Base-by-base conservation (phyloP, 225 moss, liverwort and hornwort genomes). In the Climacium dendroides region DNA sequence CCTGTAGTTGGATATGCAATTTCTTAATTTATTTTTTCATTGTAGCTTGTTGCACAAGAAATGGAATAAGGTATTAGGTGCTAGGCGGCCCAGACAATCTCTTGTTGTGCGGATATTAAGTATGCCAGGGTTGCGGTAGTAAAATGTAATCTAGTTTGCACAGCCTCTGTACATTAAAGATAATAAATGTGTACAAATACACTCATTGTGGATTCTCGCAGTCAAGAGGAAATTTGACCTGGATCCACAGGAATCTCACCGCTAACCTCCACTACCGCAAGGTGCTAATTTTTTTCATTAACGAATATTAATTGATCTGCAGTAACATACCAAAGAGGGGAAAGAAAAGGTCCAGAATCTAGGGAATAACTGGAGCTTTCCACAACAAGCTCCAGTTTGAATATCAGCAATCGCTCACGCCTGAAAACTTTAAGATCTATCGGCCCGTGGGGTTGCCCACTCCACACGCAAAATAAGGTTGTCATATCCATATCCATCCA, bases 381-480 rank as follows among this genome's bases (percentile, higher is more conserved):
- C 43, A 65, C 79, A 85, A 78, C 26, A 88, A 85, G 47, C 77
- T 86, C 55, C 45, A 65, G 64, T 74, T 22, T 35, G 73, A 71
- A 73, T 50, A 77, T 72, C 73, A 78, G 43, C 29, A 66, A 77
- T 83, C 25, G 39, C 30, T 8, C 15, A 76, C 15, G 43, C 65
- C 83, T 83, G 43, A 14, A 84, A 57, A 78, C 74, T 73, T 88
- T 90, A 92, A 54, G 96, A 92, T 90, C 97, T 92, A 80, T 97
- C 95, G 13, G 94, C 93, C 82, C 97, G 92, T 2, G 95, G 97
- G 63, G 96, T 97, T 62, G 95, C 97, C 97, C 97, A 97, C 77
- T 97, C 97, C 87, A 97, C 97, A 53, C 95, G 96, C 81, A 97
- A 89, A 92, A 97, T 97, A 50, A 97, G 94, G 89, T 97, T 97